These are phyloP conservation scores for Papiliotrema nemorosa DNA, from an alignment of 1,284 basidiomycete genomes.

Conservation along the genomic window DNA sequence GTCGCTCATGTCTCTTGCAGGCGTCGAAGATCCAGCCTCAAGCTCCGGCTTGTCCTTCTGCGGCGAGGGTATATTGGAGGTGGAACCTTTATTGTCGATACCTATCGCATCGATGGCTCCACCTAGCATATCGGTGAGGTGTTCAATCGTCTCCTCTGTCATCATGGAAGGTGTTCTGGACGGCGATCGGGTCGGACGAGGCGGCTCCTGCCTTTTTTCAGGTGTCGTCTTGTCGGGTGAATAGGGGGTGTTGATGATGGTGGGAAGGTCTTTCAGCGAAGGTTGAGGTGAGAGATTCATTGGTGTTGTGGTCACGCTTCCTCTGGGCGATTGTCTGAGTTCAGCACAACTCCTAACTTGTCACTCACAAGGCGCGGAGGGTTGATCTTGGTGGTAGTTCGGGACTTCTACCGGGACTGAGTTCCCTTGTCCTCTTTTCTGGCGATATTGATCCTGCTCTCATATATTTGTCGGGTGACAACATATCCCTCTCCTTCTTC, in stretches of 20 bases:
- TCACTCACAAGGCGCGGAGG: conserved; percentile 31
- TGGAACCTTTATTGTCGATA: conserved; percentile 37
- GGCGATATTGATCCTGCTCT: background rate
- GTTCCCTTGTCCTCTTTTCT: background rate
- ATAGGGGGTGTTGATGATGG: conserved; percentile 50
- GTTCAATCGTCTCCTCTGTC: conserved; percentile 34
- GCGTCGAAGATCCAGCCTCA: too few species aligned
- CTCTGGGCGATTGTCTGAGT: background rate
- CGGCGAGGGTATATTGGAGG: conserved; percentile 24
- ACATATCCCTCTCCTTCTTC: conserved; percentile 8
- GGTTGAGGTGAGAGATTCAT: background rate
- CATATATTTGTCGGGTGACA: conserved; percentile 8
- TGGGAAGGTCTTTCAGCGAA: conserved; percentile 25
- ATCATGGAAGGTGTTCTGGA: conserved; percentile 36
- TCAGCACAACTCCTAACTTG: background rate
- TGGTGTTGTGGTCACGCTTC: background rate
- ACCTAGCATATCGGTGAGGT: conserved; percentile 45
- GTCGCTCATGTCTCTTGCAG: conserved; percentile 57
- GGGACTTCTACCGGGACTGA: conserved; percentile 25
- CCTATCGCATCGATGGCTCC: conserved; percentile 48
- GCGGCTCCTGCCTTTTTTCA: conserved; percentile 46
- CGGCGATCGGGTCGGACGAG: conserved; percentile 50
- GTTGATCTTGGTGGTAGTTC: conserved; percentile 43
- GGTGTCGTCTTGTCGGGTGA: conserved; percentile 48
- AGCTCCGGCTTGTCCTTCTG: conserved; percentile 9